phyloP scores from a whole-genome alignment of 805 yeast genomes.

The Metschnikowia amazonensis region DNA sequence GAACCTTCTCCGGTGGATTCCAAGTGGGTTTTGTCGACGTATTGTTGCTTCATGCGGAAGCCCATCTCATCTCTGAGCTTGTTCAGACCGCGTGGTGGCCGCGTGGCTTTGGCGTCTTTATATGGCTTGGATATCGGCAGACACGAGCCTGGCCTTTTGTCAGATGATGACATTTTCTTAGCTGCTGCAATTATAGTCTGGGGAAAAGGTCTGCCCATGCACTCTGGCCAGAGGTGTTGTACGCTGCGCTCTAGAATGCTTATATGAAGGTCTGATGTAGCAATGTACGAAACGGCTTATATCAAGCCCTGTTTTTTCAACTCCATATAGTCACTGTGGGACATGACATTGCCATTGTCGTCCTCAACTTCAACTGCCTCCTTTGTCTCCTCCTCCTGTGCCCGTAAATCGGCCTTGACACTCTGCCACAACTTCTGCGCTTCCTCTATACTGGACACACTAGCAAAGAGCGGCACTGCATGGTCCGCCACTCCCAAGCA shows the following conservation, averaged over 20 bases:
- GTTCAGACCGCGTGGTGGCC: slow-evolving; percentile 12
- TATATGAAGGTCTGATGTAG: background rate
- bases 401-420: slow-evolving; percentile 35
- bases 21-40: slow-evolving; percentile 40
- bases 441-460: slow-evolving; percentile 63
- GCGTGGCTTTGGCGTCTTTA: background rate
- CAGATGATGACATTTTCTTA: background rate
- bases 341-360: slow-evolving; percentile 89
- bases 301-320: slow-evolving; percentile 83
- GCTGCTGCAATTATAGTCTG: background rate
- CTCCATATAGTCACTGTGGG: slow-evolving; percentile 75
- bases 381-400: slow-evolving; percentile 42
- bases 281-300: no score
- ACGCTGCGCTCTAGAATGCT: slow-evolving; percentile 1
- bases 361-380: slow-evolving; percentile 82
- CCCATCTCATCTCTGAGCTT: slow-evolving; percentile 43
- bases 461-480: slow-evolving; percentile 47
- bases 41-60: slow-evolving; percentile 43
- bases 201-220: slow-evolving; percentile 1
- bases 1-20: slow-evolving; percentile 36
- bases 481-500: slow-evolving; percentile 67
- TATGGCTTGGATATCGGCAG: background rate
- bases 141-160: background rate
- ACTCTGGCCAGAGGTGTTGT: background rate
- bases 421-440: slow-evolving; percentile 57